Conservation (phyloP, 768 basidiomycete genomes). For the Heimioporus sp. region DNA sequence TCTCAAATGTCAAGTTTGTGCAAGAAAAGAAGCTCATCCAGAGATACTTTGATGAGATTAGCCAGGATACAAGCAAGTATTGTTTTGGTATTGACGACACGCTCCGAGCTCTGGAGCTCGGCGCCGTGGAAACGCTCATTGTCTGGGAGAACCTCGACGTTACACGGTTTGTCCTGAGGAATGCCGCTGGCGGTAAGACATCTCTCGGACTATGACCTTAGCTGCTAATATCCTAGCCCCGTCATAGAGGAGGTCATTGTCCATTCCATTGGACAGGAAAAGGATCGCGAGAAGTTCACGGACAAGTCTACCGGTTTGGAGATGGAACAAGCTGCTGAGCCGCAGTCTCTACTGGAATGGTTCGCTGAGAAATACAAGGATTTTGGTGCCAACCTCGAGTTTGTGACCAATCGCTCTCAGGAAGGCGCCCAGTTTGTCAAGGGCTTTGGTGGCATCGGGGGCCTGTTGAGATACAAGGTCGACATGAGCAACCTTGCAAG, state of each 20-base stretch:
- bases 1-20: constrained; percentile 98
- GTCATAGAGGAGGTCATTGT: constrained; percentile 76
- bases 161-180: constrained; percentile 83
- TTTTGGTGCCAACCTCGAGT: constrained; percentile 94
- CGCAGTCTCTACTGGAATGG: constrained; percentile 93
- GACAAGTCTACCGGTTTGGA: constrained; percentile 94
- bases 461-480: constrained; percentile 94
- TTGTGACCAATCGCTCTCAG: constrained; percentile 94
- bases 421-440: constrained; percentile 98
- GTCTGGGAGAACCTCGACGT: constrained; percentile 98
- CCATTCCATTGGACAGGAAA: constrained; percentile 82
- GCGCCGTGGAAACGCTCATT: constrained; percentile 94
- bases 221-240: neutral
- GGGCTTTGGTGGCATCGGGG: constrained; percentile 98
- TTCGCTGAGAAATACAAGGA: constrained; percentile 98
- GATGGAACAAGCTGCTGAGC: constrained; percentile 88
- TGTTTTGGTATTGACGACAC: constrained; percentile 98
- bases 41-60: constrained; percentile 99
- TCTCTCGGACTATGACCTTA: neutral
- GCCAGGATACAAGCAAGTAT: constrained; percentile 93
- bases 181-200: constrained; percentile 80
- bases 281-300: constrained; percentile 90
- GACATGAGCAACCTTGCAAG: constrained; percentile 82
- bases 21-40: constrained; percentile 99
- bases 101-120: constrained; percentile 92